These are phyloP conservation scores for Exophiala aquamarina DNA, from an alignment of 2,329 filamentous ascomycete species.

Conservation along the genomic window DNA sequence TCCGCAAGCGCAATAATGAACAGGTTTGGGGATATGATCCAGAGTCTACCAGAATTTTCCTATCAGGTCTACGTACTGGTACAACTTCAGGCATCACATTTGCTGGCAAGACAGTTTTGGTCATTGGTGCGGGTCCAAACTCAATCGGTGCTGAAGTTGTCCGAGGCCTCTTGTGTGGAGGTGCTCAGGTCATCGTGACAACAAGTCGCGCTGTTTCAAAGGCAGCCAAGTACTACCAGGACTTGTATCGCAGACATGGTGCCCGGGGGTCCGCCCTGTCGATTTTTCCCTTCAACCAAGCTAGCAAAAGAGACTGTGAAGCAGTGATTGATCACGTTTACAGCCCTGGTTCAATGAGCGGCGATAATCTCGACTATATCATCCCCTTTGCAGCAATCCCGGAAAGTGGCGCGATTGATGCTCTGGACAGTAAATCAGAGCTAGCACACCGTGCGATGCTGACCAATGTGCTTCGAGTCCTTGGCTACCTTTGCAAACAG, in stretches of 20 bases:
- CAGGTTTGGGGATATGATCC: constrained; percentile 7
- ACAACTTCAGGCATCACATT: constrained; percentile 7
- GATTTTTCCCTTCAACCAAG: constrained; percentile 43
- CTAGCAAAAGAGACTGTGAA: constrained; percentile 41
- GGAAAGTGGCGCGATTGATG: constrained; percentile 38
- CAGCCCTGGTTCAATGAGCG: constrained; percentile 19
- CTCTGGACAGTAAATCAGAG: constrained; percentile 36
- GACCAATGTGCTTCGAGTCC: constrained; percentile 39
- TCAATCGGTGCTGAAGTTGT: constrained; percentile 56
- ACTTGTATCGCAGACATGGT: constrained; percentile 36
- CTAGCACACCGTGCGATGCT: constrained; percentile 43
- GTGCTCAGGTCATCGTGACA: constrained; percentile 44
- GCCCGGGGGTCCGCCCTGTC: constrained; percentile 36
- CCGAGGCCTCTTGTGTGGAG: constrained; percentile 54
- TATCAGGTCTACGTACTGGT: neutral
- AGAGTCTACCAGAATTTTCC: constrained; percentile 1
- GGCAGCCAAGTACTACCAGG: constrained; percentile 35
- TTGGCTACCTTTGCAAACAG: constrained; percentile 36
- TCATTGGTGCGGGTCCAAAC: constrained; percentile 54
- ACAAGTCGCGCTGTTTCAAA: constrained; percentile 36
- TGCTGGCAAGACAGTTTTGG: constrained; percentile 41
- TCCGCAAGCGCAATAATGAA: neutral
- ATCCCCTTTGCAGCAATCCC: constrained; percentile 46
- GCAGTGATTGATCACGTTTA: constrained; percentile 41
- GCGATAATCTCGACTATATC: constrained; percentile 40